These are phyloP conservation scores for Leucocoprinus birnbaumii DNA, from an alignment of 768 basidiomycete species.

Conservation along the genomic window DNA sequence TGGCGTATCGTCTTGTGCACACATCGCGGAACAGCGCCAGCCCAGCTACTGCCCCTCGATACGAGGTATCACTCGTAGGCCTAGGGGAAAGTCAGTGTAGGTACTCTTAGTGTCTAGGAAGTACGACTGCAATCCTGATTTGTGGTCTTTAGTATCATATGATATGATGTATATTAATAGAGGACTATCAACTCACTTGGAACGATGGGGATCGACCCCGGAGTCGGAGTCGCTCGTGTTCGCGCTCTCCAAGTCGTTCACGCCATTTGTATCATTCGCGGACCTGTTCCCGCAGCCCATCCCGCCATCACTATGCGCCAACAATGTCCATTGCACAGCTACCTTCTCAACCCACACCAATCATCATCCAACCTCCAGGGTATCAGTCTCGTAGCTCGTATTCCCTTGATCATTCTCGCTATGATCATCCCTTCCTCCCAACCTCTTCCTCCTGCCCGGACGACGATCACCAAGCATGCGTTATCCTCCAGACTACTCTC, in stretches of 20 bases:
- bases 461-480: neutral
- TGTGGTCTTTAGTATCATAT: too few relatives aligned
- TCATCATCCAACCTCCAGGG: slow-evolving; percentile 8
- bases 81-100: too few relatives aligned
- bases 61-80: too few relatives aligned
- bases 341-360: slow-evolving; percentile 2
- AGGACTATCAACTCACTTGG: too few relatives aligned
- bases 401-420: slow-evolving; percentile 14
- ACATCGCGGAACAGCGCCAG: too few relatives aligned
- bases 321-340: neutral
- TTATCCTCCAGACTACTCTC: neutral
- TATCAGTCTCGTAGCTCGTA: slow-evolving; percentile 15
- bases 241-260: slow-evolving; percentile 17
- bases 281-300: slow-evolving; percentile 4
- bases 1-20: too few relatives aligned
- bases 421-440: neutral
- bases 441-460: neutral
- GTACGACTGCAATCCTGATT: too few relatives aligned
- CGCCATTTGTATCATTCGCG: slow-evolving; percentile 11
- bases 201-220: too few relatives aligned
- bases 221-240: too few relatives aligned
- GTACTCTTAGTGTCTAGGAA: too few relatives aligned
- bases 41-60: too few relatives aligned
- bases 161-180: too few relatives aligned
- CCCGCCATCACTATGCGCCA: neutral